Conservation (phyloP, 2,329 filamentous ascomycete species). For the Chaetomium globosum region DNA sequence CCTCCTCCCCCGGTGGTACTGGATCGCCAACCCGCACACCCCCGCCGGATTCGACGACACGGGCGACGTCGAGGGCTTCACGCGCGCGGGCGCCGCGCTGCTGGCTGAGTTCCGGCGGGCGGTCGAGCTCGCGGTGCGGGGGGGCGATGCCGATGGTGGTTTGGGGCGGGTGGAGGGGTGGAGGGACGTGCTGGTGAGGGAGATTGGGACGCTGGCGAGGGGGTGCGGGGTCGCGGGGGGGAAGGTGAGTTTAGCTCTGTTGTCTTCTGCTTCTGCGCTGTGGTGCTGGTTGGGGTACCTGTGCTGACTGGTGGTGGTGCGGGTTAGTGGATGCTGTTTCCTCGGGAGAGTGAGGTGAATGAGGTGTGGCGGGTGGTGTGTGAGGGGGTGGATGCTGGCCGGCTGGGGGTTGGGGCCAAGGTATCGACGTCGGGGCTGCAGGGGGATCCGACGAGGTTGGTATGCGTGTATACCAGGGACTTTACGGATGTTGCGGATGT, state of each 20-base stretch:
- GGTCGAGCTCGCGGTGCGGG: background rate
- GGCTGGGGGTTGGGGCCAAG: conserved; percentile 2
- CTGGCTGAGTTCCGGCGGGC: background rate
- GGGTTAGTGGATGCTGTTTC: conserved; percentile 17
- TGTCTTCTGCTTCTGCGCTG: no score
- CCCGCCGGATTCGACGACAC: background rate
- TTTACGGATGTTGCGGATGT: conserved; percentile 20
- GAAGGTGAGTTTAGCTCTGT: no score
- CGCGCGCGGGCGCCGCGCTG: background rate
- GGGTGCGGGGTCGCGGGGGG: background rate
- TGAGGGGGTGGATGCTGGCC: conserved; percentile 11
- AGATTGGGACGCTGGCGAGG: background rate
- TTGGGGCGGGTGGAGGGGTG: background rate
- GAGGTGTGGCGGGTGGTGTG: conserved; percentile 19
- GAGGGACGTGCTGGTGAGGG: background rate
- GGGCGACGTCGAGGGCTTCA: background rate
- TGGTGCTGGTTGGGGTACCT: no score
- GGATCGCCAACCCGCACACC: conserved; percentile 13
- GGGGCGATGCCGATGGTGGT: background rate
- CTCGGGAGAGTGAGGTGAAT: conserved; percentile 1
- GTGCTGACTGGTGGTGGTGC: no score
- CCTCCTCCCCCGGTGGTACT: conserved; percentile 11
- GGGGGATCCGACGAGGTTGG: conserved; percentile 6
- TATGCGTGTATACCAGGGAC: conserved; percentile 22
- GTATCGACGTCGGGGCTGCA: conserved; percentile 10